A percentile compares a stretch with the other conserved stretches of the same genome.
phyloP scores from a whole-genome alignment of 106 monocot genomes.

The Cymbidium sinense region DNA sequence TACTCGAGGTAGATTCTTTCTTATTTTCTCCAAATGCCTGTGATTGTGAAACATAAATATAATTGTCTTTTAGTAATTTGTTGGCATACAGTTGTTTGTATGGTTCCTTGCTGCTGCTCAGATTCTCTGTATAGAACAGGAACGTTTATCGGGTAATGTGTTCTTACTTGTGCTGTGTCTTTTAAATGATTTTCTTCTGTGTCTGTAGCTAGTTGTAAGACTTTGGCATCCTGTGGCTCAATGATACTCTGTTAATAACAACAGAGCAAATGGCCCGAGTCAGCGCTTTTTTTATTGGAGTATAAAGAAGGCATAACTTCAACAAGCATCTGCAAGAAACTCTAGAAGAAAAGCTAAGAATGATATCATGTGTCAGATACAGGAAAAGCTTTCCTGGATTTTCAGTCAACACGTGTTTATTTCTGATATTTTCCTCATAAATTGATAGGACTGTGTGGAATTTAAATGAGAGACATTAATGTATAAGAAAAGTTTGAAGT shows the following conservation, averaged over 20 bases:
- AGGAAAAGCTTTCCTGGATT: not conserved
- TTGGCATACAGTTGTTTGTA: not conserved
- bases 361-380: not conserved
- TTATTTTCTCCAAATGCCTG: not conserved
- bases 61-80: not conserved
- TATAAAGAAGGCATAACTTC: not conserved
- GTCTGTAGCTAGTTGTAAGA: no score
- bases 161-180: no score
- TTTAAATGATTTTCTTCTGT: no score
- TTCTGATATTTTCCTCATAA: not conserved
- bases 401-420: not conserved
- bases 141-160: no score
- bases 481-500: not conserved
- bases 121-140: not conserved
- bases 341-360: not conserved
- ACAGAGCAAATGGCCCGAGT: not conserved
- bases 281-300: not conserved
- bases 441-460: not conserved
- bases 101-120: not conserved
- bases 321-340: not conserved
- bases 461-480: not conserved
- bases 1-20: not conserved
- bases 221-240: not conserved
- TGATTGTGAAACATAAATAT: slow-evolving; percentile 1
- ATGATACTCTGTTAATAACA: not conserved